phyloP scores from a whole-genome alignment of 2,329 filamentous ascomycete genomes.

The Pseudogymnoascus sp. region DNA sequence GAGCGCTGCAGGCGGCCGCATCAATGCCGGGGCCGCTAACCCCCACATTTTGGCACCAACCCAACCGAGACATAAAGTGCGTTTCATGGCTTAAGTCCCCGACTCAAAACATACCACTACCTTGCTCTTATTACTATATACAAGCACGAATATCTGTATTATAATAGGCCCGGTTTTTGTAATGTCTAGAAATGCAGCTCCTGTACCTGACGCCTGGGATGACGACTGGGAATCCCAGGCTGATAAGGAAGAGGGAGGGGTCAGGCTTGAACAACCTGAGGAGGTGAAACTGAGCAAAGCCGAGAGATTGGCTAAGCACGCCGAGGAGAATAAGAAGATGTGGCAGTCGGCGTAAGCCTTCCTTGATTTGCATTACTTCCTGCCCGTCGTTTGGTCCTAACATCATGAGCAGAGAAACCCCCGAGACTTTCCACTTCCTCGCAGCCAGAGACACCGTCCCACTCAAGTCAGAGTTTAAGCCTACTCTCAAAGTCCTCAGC shows the following conservation, averaged over 20 bases:
- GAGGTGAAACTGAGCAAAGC: constrained; percentile 53
- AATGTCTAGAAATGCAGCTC: constrained; percentile 15
- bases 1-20: not conserved
- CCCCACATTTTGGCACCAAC: constrained; percentile 3
- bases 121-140: constrained; percentile 3
- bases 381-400: not conserved
- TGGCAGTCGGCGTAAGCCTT: constrained; percentile 76
- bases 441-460: constrained; percentile 57
- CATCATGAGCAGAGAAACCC: constrained; percentile 52
- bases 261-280: constrained; percentile 16
- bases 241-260: constrained; percentile 41
- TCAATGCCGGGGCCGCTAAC: not conserved
- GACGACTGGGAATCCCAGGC: constrained; percentile 81
- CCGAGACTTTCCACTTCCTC: constrained; percentile 67
- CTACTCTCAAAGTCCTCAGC: constrained; percentile 74
- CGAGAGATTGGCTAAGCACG: constrained; percentile 71
- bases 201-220: constrained; percentile 71
- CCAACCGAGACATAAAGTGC: constrained; percentile 7
- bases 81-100: constrained; percentile 2
- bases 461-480: constrained; percentile 66
- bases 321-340: constrained; percentile 73
- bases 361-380: constrained; percentile 12
- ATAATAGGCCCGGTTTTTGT: not conserved
- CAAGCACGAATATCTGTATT: not conserved
- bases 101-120: not conserved